Evolutionary conservation across 441 rosid genomes (phyloP), one percentile per base, ranked within the genome.

Genomic region (Gossypium lobatum): DNA sequence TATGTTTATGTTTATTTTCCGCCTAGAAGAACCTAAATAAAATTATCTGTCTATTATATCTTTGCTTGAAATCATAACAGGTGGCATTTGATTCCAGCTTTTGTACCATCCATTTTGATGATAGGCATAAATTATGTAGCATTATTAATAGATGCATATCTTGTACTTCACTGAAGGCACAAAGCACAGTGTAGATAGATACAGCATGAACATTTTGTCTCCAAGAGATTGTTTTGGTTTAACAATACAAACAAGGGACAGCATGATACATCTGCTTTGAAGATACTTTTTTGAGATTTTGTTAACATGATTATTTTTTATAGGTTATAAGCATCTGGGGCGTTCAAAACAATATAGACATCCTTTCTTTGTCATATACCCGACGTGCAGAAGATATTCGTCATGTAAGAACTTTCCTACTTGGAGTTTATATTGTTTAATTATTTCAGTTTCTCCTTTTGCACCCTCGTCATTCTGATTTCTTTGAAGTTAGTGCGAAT

Each of bases 271-370:
- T 52, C 25, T 52, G 25, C 26, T 52, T 68, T 8, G 14, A 7
- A 23, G 58, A 23, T 0, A 50, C 9, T n/a, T 4, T 4, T 11
- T 52, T 45, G 2, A 9, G 23, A 14, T 59, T 48, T 71, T n/a
- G 4, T 59, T 60, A 63, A 52, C 54, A 21, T 46, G 28, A 57
- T 28, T 50, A 31, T 55, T 50, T 48, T 39, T 20, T 2, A 67
- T 81, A 85, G 91, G 88, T 80, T 52, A 85, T 87, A 25, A 80
- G 87, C 78, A 79, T 85, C 16, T 87, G 91, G 91, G 88, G 91
- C 46, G 85, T 72, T 55, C 80, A 50, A 50, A 87, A 85, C 80
- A 87, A 72, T 16, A 85, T 87, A 21, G 90, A 87, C 74, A 70
- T 87, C 82, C 88, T 87, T 64, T 85, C 88, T 4, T 83, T 87